Evolutionary conservation across 768 basidiomycete species (phyloP).

Genomic region (Rhizopogon rudus): DNA sequence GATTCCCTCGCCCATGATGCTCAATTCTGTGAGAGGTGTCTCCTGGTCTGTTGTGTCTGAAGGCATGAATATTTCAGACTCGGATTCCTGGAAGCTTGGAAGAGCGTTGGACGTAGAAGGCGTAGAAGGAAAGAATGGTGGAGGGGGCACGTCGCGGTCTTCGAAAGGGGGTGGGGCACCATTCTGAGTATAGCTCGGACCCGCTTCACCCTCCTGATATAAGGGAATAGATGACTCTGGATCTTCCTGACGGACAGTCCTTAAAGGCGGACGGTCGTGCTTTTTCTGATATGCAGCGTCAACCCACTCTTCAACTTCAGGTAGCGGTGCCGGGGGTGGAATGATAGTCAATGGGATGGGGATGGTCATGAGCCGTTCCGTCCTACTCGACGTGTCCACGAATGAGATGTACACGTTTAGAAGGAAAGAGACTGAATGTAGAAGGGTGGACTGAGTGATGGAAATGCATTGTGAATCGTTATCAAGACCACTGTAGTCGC

Average conservation of each 20-base stretch:
- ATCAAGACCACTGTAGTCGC: conserved; percentile 44
- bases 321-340: conserved; percentile 73
- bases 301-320: conserved; percentile 66
- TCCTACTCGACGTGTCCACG: conserved; percentile 62
- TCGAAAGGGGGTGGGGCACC: conserved; percentile 82
- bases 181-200: conserved; percentile 62
- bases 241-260: conserved; percentile 69
- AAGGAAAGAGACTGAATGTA: conserved; percentile 79
- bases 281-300: conserved; percentile 84
- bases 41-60: conserved; percentile 28
- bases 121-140: conserved; percentile 49
- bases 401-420: conserved; percentile 74
- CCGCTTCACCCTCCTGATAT: conserved; percentile 69
- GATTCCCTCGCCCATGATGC: conserved; percentile 69
- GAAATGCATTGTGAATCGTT: conserved; percentile 64
- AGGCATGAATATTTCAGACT: conserved; percentile 70
- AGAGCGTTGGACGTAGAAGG: conserved; percentile 55
- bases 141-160: conserved; percentile 77
- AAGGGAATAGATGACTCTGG: conserved; percentile 52
- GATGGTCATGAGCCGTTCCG: conserved; percentile 61
- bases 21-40: conserved; percentile 24
- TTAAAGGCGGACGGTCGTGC: conserved; percentile 74
- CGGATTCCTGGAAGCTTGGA: conserved; percentile 79
- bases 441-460: conserved; percentile 75
- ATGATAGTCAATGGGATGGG: conserved; percentile 68